A percentile compares a stretch with the other conserved stretches of the same genome.
Evolutionary conservation across 2,329 filamentous ascomycete species (phyloP).

Genomic region (Hypoxylon sp.): DNA sequence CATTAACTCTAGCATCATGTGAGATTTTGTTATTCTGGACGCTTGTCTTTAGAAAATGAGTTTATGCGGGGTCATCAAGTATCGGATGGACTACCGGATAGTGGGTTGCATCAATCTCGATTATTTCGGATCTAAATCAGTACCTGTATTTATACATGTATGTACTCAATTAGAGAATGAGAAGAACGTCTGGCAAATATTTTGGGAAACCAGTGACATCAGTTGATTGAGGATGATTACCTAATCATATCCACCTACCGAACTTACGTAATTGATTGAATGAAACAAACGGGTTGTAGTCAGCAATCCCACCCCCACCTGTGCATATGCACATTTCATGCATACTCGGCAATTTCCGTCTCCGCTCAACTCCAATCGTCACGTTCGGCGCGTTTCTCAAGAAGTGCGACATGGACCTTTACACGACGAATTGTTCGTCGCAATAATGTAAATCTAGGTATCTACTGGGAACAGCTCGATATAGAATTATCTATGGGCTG

Average conservation of each 20-base stretch:
- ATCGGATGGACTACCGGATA: background rate
- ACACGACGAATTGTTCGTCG: constrained; percentile 5
- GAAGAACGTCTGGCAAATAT: background rate
- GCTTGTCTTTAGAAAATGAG: background rate
- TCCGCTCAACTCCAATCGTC: constrained; percentile 3
- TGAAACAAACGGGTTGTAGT: constrained; percentile 13
- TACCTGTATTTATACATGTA: background rate
- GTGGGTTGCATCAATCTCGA: background rate
- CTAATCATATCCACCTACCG: no score
- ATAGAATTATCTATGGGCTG: constrained; percentile 27
- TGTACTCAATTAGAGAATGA: background rate
- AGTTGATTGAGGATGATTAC: background rate
- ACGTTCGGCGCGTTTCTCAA: background rate
- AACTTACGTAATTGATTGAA: background rate
- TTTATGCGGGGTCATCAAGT: background rate
- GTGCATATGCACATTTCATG: constrained; percentile 24
- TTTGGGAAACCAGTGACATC: background rate
- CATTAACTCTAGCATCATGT: background rate
- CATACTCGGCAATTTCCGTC: constrained; percentile 17
- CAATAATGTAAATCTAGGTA: constrained; percentile 4
- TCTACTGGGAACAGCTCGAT: background rate
- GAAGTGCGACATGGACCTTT: background rate
- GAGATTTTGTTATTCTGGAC: background rate
- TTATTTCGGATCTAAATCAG: background rate
- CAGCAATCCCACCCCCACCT: constrained; percentile 7